Conservation (phyloP, 2,329 filamentous ascomycete genomes). For the Leptoxyphium fumago region DNA sequence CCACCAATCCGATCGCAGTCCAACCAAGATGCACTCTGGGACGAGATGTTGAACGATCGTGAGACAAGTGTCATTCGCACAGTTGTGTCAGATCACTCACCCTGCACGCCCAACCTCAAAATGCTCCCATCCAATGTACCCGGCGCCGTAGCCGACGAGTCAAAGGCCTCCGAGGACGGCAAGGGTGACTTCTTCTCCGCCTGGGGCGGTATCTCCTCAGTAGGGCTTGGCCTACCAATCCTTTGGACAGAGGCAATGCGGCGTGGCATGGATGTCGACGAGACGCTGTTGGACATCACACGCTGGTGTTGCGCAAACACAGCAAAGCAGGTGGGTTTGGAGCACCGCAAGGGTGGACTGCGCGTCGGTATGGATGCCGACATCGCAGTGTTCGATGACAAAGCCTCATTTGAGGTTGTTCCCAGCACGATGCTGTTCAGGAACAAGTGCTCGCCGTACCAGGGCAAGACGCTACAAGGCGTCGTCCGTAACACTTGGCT, state of each 20-base stretch:
- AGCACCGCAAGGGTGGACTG: slow-evolving; percentile 67
- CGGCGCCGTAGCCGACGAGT: slow-evolving; percentile 20
- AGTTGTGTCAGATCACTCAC: slow-evolving; percentile 88
- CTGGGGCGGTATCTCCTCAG: slow-evolving; percentile 91
- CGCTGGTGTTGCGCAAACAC: slow-evolving; percentile 77
- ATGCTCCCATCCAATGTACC: slow-evolving; percentile 61
- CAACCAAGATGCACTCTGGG: slow-evolving; percentile 81
- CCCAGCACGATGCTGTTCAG: slow-evolving; percentile 81
- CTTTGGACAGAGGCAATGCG: slow-evolving; percentile 63
- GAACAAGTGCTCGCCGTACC: slow-evolving; percentile 84
- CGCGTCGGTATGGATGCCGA: slow-evolving; percentile 76
- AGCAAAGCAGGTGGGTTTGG: slow-evolving; percentile 72
- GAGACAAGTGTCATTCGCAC: slow-evolving; percentile 74
- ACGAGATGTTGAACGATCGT: slow-evolving; percentile 45
- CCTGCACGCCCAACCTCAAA: slow-evolving; percentile 90
- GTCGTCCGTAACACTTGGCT: slow-evolving; percentile 78
- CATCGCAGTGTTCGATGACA: slow-evolving; percentile 81
- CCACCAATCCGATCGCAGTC: slow-evolving; percentile 69
- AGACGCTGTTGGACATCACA: slow-evolving; percentile 62
- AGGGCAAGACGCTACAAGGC: slow-evolving; percentile 63
- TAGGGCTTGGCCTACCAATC: slow-evolving; percentile 83
- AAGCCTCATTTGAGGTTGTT: slow-evolving; percentile 54
- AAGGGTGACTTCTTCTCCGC: slow-evolving; percentile 84
- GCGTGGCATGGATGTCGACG: slow-evolving; percentile 37
- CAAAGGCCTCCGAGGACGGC: slow-evolving; percentile 24